Percentiles rank a stretch among this genome's conserved stretches.
Conservation (phyloP, 306 rosid species). For the Cajanus cajan region DNA sequence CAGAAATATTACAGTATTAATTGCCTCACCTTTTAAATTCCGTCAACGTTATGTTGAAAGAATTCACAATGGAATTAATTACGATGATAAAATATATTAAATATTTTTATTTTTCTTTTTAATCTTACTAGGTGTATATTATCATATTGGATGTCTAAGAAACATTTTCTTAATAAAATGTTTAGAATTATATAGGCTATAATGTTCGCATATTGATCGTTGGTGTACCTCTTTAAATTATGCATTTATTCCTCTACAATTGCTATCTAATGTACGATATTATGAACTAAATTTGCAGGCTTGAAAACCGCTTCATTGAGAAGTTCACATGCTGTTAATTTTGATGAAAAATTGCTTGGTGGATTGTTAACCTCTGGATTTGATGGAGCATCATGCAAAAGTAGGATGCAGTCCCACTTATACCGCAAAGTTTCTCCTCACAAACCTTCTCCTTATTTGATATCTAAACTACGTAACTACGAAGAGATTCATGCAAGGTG, state of each 20-base stretch:
- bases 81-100: too few relatives aligned
- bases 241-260: neutral
- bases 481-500: slow-evolving; percentile 51
- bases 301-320: neutral
- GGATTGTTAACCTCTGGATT: slow-evolving; percentile 53
- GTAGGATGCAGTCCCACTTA: slow-evolving; percentile 48
- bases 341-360: slow-evolving; percentile 36
- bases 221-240: neutral
- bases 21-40: too few relatives aligned
- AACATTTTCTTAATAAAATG: too few relatives aligned
- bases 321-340: neutral
- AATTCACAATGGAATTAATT: too few relatives aligned
- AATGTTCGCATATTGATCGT: too few relatives aligned
- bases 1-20: too few relatives aligned
- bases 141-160: too few relatives aligned
- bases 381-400: slow-evolving; percentile 51
- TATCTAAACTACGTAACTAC: slow-evolving; percentile 54
- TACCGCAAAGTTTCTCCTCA: slow-evolving; percentile 42
- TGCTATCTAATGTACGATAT: neutral
- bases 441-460: slow-evolving; percentile 54
- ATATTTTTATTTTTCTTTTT: too few relatives aligned
- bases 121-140: too few relatives aligned
- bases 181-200: too few relatives aligned
- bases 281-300: neutral
- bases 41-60: too few relatives aligned